Conservation (phyloP, 2,329 filamentous ascomycete genomes). For the Pseudogymnoascus sp. region DNA sequence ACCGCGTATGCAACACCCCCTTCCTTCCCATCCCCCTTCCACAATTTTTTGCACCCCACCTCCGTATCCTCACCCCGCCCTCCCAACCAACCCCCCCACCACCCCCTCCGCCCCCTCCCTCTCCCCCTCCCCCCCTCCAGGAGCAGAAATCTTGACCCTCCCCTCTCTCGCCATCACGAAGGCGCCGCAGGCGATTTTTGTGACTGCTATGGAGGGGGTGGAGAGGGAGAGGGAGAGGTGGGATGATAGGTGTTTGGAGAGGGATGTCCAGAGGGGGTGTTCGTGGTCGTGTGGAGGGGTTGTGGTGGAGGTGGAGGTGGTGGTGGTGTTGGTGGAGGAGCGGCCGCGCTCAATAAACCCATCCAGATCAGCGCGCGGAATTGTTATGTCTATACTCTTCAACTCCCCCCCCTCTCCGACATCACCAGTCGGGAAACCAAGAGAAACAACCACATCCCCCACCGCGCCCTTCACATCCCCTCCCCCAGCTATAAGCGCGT, state of each 20-base stretch:
- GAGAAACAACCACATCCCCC: conserved; percentile 15
- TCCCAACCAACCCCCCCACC: neutral
- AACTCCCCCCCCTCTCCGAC: conserved; percentile 17
- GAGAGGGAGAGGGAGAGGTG: conserved; percentile 34
- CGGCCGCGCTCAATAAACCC: conserved; percentile 21
- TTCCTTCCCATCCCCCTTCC: too few relatives aligned
- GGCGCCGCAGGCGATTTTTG: conserved; percentile 33
- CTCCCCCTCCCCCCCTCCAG: conserved; percentile 10
- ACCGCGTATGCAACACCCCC: conserved; percentile 80
- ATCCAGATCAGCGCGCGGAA: conserved; percentile 32
- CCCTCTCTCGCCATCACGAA: conserved; percentile 33
- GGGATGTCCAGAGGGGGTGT: conserved; percentile 31
- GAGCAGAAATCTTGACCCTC: conserved; percentile 32
- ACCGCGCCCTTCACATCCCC: conserved; percentile 15
- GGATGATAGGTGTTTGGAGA: conserved; percentile 30
- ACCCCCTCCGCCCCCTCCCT: neutral
- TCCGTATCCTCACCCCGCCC: too few relatives aligned
- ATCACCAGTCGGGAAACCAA: neutral
- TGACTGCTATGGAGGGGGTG: conserved; percentile 31
- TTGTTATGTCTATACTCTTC: conserved; percentile 35
- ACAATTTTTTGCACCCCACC: too few relatives aligned
- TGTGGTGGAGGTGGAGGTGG: too few relatives aligned
- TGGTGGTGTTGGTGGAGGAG: conserved; percentile 11
- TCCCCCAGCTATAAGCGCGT: conserved; percentile 18
- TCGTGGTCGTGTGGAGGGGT: too few relatives aligned